Base-by-base conservation (phyloP, 1,284 basidiomycete genomes). In the Ustilago loliicola region DNA sequence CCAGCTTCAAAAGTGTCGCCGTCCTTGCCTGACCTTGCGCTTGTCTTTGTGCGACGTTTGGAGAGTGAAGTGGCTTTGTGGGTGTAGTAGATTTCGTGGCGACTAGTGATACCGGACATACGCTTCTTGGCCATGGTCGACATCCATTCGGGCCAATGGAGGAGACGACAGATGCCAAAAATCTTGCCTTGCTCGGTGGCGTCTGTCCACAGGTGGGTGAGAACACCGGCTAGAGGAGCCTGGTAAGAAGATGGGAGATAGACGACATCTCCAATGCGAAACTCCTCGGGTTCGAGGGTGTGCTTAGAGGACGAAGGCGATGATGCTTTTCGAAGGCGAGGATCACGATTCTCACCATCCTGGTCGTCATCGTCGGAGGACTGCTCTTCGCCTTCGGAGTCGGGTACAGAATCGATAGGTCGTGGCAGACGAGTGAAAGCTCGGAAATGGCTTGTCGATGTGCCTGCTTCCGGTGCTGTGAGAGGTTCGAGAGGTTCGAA, bases 11-110 rank as follows among this genome's bases (percentile, higher is more conserved):
- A 80, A 15, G 66, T 72, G 61, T 78, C 79, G 8, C 60, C 66
- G n/a, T 64, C 55, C 50, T 68, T 71, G 34, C 69, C 74, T 10
- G 71, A 70, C 48, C 32, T 68, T 36, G 56, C 38, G 30, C 68
- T 69, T 19, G 77, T 72, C 59, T 79, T 73, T 38, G 75, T 73
- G 25, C 55, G 40, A 21, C 79, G 72, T 19, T 69, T 74, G 40
- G 61, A 67, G 56, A 76, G 40, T 1, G 52, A 54, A 25, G 75
- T 65, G 13, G 75, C 75, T 47, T 79, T 79, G 56, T 81, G 78
- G 17, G 71, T 72, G 57, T 79, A 81, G 69, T 74, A 81, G 72
- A 81, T 70, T 56, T 81, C 80, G 66, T 80, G 67, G 54, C 79
- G 63, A 42, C 61, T 66, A 6, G 70, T 71, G 62, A 77, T 72